phyloP scores from a whole-genome alignment of 1,284 basidiomycete species.

The Mycena citricolor region DNA sequence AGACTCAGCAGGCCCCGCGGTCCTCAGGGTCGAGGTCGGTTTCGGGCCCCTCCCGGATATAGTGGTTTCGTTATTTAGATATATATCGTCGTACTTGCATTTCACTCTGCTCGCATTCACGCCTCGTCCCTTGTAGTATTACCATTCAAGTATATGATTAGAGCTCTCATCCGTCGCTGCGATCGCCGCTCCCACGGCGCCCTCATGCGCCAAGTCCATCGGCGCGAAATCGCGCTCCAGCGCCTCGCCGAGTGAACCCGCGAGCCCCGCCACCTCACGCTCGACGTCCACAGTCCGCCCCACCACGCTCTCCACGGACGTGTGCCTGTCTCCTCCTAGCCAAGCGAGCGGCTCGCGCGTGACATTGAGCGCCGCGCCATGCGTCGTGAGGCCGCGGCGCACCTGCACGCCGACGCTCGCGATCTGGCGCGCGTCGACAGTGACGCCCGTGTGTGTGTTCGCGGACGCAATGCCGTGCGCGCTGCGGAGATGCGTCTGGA shows the following conservation, averaged over 20 bases:
- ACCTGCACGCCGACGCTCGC: conserved; percentile 96
- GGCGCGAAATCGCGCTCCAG: conserved; percentile 55
- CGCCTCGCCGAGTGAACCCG: conserved; percentile 50
- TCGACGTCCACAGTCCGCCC: conserved; percentile 41
- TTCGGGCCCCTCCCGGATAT: no score
- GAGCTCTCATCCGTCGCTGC: conserved; percentile 41
- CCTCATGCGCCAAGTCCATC: conserved; percentile 45
- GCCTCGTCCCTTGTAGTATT: no score
- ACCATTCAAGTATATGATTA: no score
- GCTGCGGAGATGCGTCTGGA: conserved; percentile 56
- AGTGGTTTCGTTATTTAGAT: no score
- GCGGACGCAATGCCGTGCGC: conserved; percentile 53
- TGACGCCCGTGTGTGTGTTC: conserved; percentile 72
- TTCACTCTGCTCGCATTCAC: no score
- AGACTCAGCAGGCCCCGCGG: conserved; percentile 43
- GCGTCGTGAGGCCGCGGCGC: conserved; percentile 87
- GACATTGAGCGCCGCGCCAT: conserved; percentile 93
- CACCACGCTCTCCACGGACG: conserved; percentile 51
- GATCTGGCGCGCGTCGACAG: conserved; percentile 68
- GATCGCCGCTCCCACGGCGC: conserved; percentile 53
- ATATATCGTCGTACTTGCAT: no score
- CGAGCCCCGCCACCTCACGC: conserved; percentile 53
- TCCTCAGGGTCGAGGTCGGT: no score
- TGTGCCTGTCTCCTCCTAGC: conserved; percentile 81
- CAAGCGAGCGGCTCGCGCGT: conserved; percentile 76